These are phyloP conservation scores for Clavispora asparagi DNA, from an alignment of 805 yeast species.

Conservation along the genomic window DNA sequence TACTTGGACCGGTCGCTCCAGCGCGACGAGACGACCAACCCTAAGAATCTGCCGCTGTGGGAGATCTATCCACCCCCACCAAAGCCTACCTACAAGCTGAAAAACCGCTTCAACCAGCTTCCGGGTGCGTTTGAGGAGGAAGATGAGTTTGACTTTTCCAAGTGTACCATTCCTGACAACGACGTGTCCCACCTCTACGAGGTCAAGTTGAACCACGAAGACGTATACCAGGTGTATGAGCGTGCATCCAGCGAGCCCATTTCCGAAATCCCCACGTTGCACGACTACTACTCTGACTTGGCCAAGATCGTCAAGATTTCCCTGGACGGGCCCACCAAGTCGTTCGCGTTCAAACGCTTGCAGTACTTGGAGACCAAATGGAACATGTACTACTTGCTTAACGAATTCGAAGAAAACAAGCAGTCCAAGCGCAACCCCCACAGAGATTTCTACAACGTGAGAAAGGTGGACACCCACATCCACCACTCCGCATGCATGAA, in stretches of 20 bases:
- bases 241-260: constrained; percentile 29
- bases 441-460: constrained; percentile 92
- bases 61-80: constrained; percentile 90
- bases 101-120: constrained; percentile 43
- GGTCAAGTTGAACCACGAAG: constrained; percentile 52
- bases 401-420: constrained; percentile 88
- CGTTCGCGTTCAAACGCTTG: constrained; percentile 90
- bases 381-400: constrained; percentile 82
- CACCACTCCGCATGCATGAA: constrained; percentile 99
- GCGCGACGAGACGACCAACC: constrained; percentile 62
- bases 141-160: constrained; percentile 56
- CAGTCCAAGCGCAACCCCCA: constrained; percentile 92
- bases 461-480: constrained; percentile 97
- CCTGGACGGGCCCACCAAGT: constrained; percentile 93
- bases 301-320: constrained; percentile 69
- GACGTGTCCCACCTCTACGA: constrained; percentile 31
- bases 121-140: constrained; percentile 28
- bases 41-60: constrained; percentile 76
- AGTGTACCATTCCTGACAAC: constrained; percentile 50
- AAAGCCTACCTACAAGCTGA: constrained; percentile 73
- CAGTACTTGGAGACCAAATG: constrained; percentile 95
- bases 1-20: constrained; percentile 73
- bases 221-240: constrained; percentile 61
- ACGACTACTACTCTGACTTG: constrained; percentile 81
- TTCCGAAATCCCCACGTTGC: constrained; percentile 70